These are phyloP conservation scores for Carex sylvatica DNA, from an alignment of 202 grass and related monocot genomes.

Conservation along the genomic window DNA sequence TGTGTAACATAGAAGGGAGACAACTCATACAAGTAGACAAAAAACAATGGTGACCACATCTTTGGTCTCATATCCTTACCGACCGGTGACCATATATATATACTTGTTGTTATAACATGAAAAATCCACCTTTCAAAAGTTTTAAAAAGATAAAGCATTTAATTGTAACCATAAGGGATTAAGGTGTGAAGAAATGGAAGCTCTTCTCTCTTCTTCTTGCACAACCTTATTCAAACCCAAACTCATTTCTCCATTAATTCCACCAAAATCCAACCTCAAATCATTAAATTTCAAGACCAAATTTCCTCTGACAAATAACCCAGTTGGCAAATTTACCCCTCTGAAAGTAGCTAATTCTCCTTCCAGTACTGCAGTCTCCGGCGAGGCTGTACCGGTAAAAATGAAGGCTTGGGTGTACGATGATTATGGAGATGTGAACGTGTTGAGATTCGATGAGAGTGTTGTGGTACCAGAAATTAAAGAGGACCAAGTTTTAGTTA, in stretches of 20 bases:
- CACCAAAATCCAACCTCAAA: slow-evolving; percentile 16
- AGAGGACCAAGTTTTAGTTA: slow-evolving; percentile 79
- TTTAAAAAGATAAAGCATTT: slow-evolving; percentile 20
- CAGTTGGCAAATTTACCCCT: slow-evolving; percentile 12
- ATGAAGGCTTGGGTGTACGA: slow-evolving; percentile 92
- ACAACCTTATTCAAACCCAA: slow-evolving; percentile 22
- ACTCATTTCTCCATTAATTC: not conserved
- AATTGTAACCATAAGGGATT: slow-evolving; percentile 6
- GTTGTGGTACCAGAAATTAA: slow-evolving; percentile 47
- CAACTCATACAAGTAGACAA: not conserved
- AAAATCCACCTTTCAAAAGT: not conserved
- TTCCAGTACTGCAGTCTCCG: not conserved
- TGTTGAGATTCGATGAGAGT: slow-evolving; percentile 57
- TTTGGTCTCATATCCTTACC: not conserved
- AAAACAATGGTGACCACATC: not conserved
- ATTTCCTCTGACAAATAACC: not conserved
- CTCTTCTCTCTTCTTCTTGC: slow-evolving; percentile 17
- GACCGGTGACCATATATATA: not conserved
- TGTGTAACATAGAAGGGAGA: not conserved
- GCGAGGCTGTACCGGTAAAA: slow-evolving; percentile 30
- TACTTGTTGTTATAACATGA: not conserved
- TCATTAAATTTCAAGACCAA: slow-evolving; percentile 19
- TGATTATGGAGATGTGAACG: slow-evolving; percentile 60
- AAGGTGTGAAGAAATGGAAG: slow-evolving; percentile 18
- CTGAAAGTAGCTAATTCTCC: slow-evolving; percentile 32